Evolutionary conservation across 1,284 basidiomycete species (phyloP), one percentile per base, ranked within the genome.

Genomic region (Austroboletus niveus): DNA sequence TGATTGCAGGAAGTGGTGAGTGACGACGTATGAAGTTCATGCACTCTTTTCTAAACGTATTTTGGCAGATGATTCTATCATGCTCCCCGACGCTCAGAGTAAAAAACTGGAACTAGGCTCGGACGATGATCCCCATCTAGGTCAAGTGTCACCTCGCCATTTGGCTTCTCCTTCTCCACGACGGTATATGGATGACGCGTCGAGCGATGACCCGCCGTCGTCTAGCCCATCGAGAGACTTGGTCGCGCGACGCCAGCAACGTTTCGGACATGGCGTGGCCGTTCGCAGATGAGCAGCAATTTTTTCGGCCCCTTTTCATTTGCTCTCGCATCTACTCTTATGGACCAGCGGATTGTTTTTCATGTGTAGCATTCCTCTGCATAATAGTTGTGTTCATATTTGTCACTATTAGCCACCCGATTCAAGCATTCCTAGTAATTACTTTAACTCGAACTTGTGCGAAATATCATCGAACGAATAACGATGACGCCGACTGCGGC

Each of bases 121-220:
- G 2, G 85, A 87, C 57, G 84, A 88, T 53, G 79, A 84, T 53
- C 77, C 75, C 1, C 74, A 75, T 57, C 53, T 80, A 24, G 83
- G 84, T 1, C 81, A 85, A 65, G 81, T 85, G n/a, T 86, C 84
- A 0, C 84, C 85, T 22, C 77, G 79, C 53, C 82, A 82, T 57
- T 65, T 87, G 27, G 77, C 81, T 39, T 88, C 85, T 8, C 85
- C 85, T 8, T 74, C 71, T 24, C 68, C 75, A 30, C 76, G 72
- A 39, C 75, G 75, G 39, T 47, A 67, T n/a, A 57, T 65, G 52
- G 58, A 61, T 36, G 71, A 76, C 49, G 60, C 64, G 4, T 68
- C 71, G 8, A 73, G 74, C 59, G 80, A 80, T 58, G 80, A 79
- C 47, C 49, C 64, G 49, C 68, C 70, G 4, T 70, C 66, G 20